phyloP scores from a whole-genome alignment of 2,329 filamentous ascomycete species.

The Trichoderma breve region DNA sequence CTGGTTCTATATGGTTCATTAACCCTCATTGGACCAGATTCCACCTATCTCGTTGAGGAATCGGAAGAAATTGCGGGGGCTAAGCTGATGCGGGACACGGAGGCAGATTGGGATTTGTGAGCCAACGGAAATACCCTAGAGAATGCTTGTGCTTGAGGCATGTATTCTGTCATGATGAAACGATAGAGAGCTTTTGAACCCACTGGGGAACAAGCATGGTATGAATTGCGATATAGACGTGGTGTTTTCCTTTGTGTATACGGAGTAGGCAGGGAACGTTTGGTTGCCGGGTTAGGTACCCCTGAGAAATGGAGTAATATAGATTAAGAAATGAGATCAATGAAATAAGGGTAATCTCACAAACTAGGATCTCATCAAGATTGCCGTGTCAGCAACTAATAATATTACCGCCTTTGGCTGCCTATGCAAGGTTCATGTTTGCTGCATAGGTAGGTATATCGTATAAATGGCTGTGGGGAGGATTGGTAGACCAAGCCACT shows the following conservation, averaged over 20 bases:
- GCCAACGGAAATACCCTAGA: not conserved
- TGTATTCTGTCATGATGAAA: not conserved
- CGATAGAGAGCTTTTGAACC: not conserved
- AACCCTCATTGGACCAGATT: slow-evolving; percentile 46
- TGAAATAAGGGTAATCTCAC: not conserved
- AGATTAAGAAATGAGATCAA: not conserved
- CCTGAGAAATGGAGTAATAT: not conserved
- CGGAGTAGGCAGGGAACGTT: not conserved
- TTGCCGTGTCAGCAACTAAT: not conserved
- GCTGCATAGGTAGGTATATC: not conserved
- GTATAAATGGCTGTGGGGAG: not conserved
- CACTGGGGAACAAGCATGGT: not conserved
- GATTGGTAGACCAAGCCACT: not conserved
- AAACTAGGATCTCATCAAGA: not conserved
- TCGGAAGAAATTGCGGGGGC: slow-evolving; percentile 44
- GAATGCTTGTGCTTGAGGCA: not conserved
- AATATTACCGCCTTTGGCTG: not conserved
- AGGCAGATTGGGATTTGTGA: slow-evolving; percentile 41
- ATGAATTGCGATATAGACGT: not conserved
- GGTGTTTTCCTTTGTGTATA: not conserved
- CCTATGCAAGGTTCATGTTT: not conserved
- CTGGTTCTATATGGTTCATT: slow-evolving; percentile 47
- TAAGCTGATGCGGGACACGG: slow-evolving; percentile 41
- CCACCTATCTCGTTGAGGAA: slow-evolving; percentile 43
- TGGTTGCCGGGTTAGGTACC: not conserved